phyloP scores from a whole-genome alignment of 192 early-diverging fungal species.

The Entomortierella beljakovae region DNA sequence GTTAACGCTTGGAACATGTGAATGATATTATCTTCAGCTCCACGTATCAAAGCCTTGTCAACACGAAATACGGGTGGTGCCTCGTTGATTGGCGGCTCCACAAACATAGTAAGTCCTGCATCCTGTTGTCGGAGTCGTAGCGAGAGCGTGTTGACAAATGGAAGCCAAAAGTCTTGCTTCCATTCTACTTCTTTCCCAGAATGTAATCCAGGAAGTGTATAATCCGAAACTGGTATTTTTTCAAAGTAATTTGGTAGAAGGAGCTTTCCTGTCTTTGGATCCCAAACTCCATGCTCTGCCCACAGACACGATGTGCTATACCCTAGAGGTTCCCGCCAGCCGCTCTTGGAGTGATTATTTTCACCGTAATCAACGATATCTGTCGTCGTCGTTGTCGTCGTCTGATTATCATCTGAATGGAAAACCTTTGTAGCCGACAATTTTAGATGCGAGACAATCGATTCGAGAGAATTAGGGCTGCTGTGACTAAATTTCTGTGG shows the following conservation, averaged over 20 bases:
- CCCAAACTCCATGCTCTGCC: conserved; percentile 65
- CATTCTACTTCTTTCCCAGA: conserved; percentile 45
- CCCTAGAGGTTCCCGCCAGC: conserved; percentile 53
- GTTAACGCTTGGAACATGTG: conserved; percentile 61
- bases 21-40: conserved; percentile 61
- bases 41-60: conserved; percentile 49
- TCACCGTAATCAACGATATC: conserved; percentile 25
- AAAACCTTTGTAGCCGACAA: neutral
- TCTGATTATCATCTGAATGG: neutral
- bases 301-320: conserved; percentile 63
- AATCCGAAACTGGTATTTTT: conserved; percentile 41
- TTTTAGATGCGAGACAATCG: neutral
- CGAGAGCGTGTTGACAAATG: conserved; percentile 56
- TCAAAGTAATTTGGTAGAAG: conserved; percentile 61
- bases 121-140: conserved; percentile 56
- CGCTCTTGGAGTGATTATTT: conserved; percentile 39
- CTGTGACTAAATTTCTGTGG: neutral
- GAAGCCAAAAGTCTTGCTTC: conserved; percentile 59
- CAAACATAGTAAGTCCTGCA: conserved; percentile 56
- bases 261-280: conserved; percentile 26
- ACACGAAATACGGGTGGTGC: conserved; percentile 56
- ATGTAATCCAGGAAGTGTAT: conserved; percentile 24
- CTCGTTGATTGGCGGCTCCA: conserved; percentile 63
- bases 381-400: neutral
- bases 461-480: neutral